Percentiles rank a stretch among this genome's conserved stretches.
Evolutionary conservation across 306 rosid genomes (phyloP).

Genomic region (Spatholobus suberectus): DNA sequence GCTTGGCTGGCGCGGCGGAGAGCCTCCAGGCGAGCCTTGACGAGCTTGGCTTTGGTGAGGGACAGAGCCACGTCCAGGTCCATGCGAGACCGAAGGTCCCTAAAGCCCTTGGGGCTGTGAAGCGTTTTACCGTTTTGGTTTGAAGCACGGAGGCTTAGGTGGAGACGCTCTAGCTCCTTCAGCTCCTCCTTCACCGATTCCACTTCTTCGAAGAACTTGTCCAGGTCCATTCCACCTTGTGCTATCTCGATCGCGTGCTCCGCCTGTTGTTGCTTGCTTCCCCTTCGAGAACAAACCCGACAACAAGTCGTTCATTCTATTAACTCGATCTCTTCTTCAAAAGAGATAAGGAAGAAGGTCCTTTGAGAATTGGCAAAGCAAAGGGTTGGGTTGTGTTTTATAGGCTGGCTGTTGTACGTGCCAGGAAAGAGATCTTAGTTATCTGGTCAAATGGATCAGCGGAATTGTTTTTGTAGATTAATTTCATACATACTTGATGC

Average conservation of each 20-base stretch:
- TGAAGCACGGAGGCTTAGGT: conserved; percentile 51
- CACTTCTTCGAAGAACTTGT: conserved; percentile 74
- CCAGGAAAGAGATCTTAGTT: neutral
- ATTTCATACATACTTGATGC: neutral
- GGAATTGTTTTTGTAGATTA: neutral
- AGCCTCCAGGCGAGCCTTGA: conserved; percentile 76
- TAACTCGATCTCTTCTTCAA: no score
- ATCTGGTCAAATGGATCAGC: conserved; percentile 6
- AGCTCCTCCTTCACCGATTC: conserved; percentile 79
- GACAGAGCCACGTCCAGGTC: conserved; percentile 78
- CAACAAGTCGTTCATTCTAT: conserved; percentile 65
- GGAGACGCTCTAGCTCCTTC: conserved; percentile 69
- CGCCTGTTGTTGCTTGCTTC: neutral
- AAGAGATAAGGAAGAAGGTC: neutral
- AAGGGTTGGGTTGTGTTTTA: neutral
- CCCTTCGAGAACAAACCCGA: neutral
- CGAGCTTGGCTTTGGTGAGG: conserved; percentile 74
- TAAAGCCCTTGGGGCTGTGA: conserved; percentile 74
- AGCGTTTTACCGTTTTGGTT: conserved; percentile 76
- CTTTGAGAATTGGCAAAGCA: neutral
- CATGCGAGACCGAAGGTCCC: conserved; percentile 86
- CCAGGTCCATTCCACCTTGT: conserved; percentile 38
- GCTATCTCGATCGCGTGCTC: conserved; percentile 69
- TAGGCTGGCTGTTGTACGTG: neutral
- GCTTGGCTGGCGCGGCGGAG: conserved; percentile 81